Base-by-base conservation (phyloP, 257 asterid species). In the Eucommia ulmoides region DNA sequence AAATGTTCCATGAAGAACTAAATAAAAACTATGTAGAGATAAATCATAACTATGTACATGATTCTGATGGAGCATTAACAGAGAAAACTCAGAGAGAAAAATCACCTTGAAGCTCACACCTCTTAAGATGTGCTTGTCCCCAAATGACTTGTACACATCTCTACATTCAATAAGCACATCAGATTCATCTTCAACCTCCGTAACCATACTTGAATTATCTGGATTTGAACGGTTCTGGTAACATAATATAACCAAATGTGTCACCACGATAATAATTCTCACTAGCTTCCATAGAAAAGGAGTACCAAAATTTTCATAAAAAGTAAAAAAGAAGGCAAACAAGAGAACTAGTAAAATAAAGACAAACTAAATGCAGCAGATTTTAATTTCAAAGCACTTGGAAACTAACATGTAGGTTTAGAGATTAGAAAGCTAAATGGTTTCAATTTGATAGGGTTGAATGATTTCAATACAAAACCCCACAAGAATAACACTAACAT, bases 21-120 rank as follows among this genome's bases (percentile, higher is more conserved):
- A n/a, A n/a, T n/a, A n/a, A n/a, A n/a, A n/a, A n/a, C n/a, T n/a
- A n/a, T n/a, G n/a, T n/a, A n/a, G n/a, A n/a, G n/a, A n/a, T n/a
- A n/a, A n/a, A n/a, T n/a, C n/a, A n/a, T n/a, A n/a, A n/a, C n/a
- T n/a, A n/a, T n/a, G n/a, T n/a, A n/a, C n/a, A n/a, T n/a, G n/a
- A n/a, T n/a, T n/a, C n/a, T n/a, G n/a, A n/a, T n/a, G n/a, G n/a
- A n/a, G n/a, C n/a, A n/a, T n/a, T n/a, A n/a, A n/a, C n/a, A n/a
- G n/a, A n/a, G n/a, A n/a, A n/a, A n/a, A n/a, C n/a, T n/a, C n/a
- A n/a, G n/a, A 60, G 33, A 68, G 63, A 62, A 59, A 62, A 24
- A 54, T 77, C 78, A 89, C 97, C 97, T 89, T 82, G 72, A 89
- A 80, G 80, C 93, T 89, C 69, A 89, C 88, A 64, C 98, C 96